Base-by-base conservation (phyloP, 441 rosid genomes). In the Euphorbia corollata region DNA sequence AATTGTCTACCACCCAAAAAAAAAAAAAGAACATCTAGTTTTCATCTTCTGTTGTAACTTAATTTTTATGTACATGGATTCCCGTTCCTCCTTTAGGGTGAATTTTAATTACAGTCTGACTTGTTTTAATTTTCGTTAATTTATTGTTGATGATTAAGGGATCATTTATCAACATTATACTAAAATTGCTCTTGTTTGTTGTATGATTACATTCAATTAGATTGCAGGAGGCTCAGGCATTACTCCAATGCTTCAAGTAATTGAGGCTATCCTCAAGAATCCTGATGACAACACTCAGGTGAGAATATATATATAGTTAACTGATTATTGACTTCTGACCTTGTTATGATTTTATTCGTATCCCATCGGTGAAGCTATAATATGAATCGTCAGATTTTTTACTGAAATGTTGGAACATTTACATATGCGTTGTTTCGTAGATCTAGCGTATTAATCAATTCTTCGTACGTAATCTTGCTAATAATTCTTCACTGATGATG, bases 181-280 rank as follows among this genome's bases (percentile, higher is more conserved):
- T 22, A 54, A 32, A 39, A 22, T 20, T 22, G 5, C 18, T 56
- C 12, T 56, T 63, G 19, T 27, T 3, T 9, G 27, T 13, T 62
- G 30, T 72, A 45, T 73, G 48, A 62, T 3, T 62, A 54, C 71
- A 27, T 59, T 69, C 74, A 24, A 67, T 73, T 78, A 93, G 99
- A 82, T 93, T 79, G 93, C 99, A 34, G 99, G 99, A 73, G 99
- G 99, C 72, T 73, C 89, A 32, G 99, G 99, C 72, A 93, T 93
- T 74, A 91, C 99, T 54, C 99, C 99, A 67, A 93, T 93, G 97
- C 91, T 93, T 77, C 99, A 93, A 80, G 89, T 91, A 41, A 85
- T 91, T 55, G 97, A 93, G 71, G 95, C 93, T 64, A 85, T 93
- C 61, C 55, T 93, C 74, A 91, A 86, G 83, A 93, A 93, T 75